phyloP scores from a whole-genome alignment of 768 basidiomycete species.

The Lactarius evosmus region DNA sequence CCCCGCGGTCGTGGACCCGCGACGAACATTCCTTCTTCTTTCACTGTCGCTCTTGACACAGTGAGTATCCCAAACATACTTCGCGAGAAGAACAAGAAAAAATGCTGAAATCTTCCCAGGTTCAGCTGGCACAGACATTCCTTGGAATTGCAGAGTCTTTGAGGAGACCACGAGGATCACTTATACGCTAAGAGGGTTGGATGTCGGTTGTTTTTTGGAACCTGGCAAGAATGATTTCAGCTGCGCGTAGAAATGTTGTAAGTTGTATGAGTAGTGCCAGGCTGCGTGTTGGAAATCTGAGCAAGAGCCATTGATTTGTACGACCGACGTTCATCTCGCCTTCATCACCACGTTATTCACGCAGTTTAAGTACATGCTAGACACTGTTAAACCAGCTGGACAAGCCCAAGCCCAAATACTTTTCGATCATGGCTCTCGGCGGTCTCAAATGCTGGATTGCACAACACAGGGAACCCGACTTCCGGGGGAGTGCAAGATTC shows the following conservation, averaged over 20 bases:
- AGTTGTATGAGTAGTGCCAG: no score
- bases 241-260: not conserved
- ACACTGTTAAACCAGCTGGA: no score
- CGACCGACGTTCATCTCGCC: no score
- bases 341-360: no score
- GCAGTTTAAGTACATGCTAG: no score
- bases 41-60: conserved; percentile 39
- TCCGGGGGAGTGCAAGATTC: no score
- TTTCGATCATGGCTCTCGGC: no score
- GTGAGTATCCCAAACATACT: not conserved
- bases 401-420: conserved; percentile 21
- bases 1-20: conserved; percentile 37
- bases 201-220: not conserved
- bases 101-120: conserved; percentile 33
- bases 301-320: no score
- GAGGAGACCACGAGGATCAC: conserved; percentile 49
- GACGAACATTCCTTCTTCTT: conserved; percentile 34
- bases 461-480: no score
- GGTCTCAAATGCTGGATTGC: no score
- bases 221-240: not conserved
- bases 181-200: conserved; percentile 34
- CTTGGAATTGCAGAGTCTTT: conserved; percentile 56
- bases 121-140: conserved; percentile 51
- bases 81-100: not conserved
- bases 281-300: no score